Evolutionary conservation across 2,329 filamentous ascomycete genomes (phyloP).

Genomic region (Diaporthe capsici): DNA sequence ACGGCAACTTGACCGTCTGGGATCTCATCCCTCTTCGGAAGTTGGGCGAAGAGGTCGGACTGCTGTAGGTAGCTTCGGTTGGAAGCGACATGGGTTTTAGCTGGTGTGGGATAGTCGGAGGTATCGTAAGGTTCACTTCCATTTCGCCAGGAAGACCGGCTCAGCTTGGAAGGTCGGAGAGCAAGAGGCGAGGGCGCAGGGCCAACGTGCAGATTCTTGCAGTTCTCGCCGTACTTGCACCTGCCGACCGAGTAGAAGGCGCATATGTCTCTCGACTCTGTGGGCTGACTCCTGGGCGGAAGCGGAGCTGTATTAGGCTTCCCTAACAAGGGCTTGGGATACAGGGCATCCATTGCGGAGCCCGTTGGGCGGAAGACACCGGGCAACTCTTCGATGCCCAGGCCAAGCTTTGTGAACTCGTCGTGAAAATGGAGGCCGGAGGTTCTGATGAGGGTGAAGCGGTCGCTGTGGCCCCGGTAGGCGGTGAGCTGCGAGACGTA

Average conservation of each 20-base stretch:
- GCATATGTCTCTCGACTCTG: conserved; percentile 45
- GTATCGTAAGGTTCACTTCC: conserved; percentile 39
- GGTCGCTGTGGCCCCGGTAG: conserved; percentile 62
- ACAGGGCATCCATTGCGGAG: conserved; percentile 37
- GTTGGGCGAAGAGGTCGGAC: conserved; percentile 27
- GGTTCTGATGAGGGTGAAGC: conserved; percentile 68
- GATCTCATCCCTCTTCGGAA: conserved; percentile 48
- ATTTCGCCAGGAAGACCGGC: conserved; percentile 30
- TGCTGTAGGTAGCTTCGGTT: conserved; percentile 30
- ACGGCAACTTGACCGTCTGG: conserved; percentile 47
- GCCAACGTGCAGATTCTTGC: conserved; percentile 48
- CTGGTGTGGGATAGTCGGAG: conserved; percentile 13
- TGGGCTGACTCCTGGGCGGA: conserved; percentile 13
- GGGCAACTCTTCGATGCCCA: conserved; percentile 65
- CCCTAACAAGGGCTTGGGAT: conserved; percentile 27
- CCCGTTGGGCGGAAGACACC: conserved; percentile 61
- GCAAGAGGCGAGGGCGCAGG: conserved; percentile 9
- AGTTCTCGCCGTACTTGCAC: conserved; percentile 49
- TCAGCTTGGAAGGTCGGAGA: conserved; percentile 10
- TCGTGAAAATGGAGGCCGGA: conserved; percentile 62
- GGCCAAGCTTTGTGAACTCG: conserved; percentile 65
- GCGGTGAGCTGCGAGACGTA: conserved; percentile 70
- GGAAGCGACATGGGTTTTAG: conserved; percentile 30
- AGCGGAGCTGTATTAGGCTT: conserved; percentile 9
- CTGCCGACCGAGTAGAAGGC: conserved; percentile 48